Evolutionary conservation across 1,284 basidiomycete species (phyloP).

Genomic region (Bjerkandera adusta): DNA sequence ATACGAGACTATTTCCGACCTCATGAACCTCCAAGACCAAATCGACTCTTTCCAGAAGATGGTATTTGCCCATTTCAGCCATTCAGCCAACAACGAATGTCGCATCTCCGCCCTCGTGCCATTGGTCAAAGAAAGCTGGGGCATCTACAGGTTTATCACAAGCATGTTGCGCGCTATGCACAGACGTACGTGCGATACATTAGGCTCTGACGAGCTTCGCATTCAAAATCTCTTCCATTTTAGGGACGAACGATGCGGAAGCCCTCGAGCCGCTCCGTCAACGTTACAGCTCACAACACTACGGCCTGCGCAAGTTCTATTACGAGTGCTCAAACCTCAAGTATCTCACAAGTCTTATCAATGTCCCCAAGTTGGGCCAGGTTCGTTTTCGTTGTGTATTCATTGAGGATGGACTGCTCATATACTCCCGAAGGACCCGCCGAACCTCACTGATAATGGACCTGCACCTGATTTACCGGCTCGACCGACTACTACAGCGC

Average conservation of each 20-base stretch:
- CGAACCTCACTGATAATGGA: slow-evolving; percentile 85
- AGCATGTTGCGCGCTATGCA: slow-evolving; percentile 97
- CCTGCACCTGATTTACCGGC: slow-evolving; percentile 86
- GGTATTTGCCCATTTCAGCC: slow-evolving; percentile 90
- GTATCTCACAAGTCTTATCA: slow-evolving; percentile 93
- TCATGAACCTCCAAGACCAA: slow-evolving; percentile 95
- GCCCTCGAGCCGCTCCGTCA: slow-evolving; percentile 84
- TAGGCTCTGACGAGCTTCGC: not conserved
- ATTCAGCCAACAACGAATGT: slow-evolving; percentile 92
- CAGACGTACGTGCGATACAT: slow-evolving; percentile 56
- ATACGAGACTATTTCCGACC: slow-evolving; percentile 93
- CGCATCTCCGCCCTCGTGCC: slow-evolving; percentile 92
- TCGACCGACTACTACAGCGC: slow-evolving; percentile 67
- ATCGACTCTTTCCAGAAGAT: slow-evolving; percentile 97
- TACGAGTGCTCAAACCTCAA: slow-evolving; percentile 98
- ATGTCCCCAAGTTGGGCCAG: slow-evolving; percentile 93
- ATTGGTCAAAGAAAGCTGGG: slow-evolving; percentile 95
- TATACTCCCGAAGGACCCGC: slow-evolving; percentile 70
- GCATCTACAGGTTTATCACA: slow-evolving; percentile 96
- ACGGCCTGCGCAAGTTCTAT: slow-evolving; percentile 91
- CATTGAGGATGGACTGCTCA: not conserved
- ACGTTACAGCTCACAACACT: slow-evolving; percentile 87
- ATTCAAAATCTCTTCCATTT: not conserved
- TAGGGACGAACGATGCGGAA: slow-evolving; percentile 86
- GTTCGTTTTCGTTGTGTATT: slow-evolving; percentile 39